Conservation (phyloP, 2,329 filamentous ascomycete genomes). For the Penicillium sp. region DNA sequence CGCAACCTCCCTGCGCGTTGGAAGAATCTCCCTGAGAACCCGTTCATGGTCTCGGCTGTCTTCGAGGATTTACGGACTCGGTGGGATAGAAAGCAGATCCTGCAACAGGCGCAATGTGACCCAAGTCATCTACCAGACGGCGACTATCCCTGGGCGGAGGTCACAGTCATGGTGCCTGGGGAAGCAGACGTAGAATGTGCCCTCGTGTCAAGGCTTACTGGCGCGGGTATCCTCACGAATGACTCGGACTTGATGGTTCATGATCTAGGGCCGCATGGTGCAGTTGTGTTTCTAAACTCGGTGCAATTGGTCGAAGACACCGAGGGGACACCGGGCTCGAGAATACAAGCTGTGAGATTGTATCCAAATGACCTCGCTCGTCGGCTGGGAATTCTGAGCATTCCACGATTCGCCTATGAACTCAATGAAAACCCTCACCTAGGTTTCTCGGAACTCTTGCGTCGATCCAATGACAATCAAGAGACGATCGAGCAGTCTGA, state of each 20-base stretch:
- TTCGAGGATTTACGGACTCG: conserved; percentile 67
- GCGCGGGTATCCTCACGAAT: conserved; percentile 69
- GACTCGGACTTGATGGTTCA: conserved; percentile 85
- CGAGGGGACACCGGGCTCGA: conserved; percentile 12
- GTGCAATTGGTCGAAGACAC: conserved; percentile 46
- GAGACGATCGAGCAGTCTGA: conserved; percentile 14
- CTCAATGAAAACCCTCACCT: conserved; percentile 35
- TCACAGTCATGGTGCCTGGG: conserved; percentile 68
- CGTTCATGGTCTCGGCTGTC: conserved; percentile 76
- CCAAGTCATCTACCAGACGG: conserved; percentile 18
- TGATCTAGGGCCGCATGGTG: conserved; percentile 63
- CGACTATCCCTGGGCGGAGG: conserved; percentile 37
- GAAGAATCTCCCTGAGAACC: conserved; percentile 53
- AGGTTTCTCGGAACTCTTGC: conserved; percentile 35
- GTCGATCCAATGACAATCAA: conserved; percentile 30
- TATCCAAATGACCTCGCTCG: conserved; percentile 36
- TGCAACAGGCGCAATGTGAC: conserved; percentile 13
- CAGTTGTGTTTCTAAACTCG: conserved; percentile 70
- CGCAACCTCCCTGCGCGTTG: conserved; percentile 29
- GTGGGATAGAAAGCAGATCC: conserved; percentile 35
- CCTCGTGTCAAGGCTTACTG: conserved; percentile 57
- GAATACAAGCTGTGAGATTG: conserved; percentile 41
- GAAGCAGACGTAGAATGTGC: conserved; percentile 87
- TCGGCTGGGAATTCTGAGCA: conserved; percentile 36
- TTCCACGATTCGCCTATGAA: conserved; percentile 46